Percentiles rank a stretch among this genome's conserved stretches.
Conservation (phyloP, 2,329 filamentous ascomycete species). For the Pezicula neosporulosa region DNA sequence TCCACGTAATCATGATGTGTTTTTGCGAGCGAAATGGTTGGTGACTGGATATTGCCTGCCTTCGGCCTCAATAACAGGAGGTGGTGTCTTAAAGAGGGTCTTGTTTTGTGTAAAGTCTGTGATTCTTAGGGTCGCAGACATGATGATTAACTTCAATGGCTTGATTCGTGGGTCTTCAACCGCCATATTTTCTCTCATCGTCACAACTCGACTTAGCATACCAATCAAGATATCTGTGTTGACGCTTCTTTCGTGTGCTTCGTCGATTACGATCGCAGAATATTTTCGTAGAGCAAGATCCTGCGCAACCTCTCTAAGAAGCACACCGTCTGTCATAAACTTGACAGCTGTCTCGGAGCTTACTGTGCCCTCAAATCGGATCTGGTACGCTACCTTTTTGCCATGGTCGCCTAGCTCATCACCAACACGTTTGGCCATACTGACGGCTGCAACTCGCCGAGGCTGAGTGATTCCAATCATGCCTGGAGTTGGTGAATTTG, state of each 20-base stretch:
- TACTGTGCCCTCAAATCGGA: conserved; percentile 87
- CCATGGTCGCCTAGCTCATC: conserved; percentile 78
- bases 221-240: conserved; percentile 99
- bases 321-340: conserved; percentile 98
- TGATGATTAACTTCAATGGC: conserved; percentile 91
- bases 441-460: conserved; percentile 89
- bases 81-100: conserved; percentile 71
- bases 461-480: conserved; percentile 96
- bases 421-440: conserved; percentile 89
- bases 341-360: conserved; percentile 84
- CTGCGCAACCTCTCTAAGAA: conserved; percentile 85
- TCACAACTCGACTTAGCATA: conserved; percentile 90
- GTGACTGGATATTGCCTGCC: conserved; percentile 90
- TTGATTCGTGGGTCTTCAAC: conserved; percentile 67
- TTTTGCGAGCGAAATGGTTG: conserved; percentile 75
- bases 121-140: conserved; percentile 92
- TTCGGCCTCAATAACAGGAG: conserved; percentile 84
- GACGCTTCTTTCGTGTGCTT: conserved; percentile 94
- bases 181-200: conserved; percentile 72
- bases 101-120: conserved; percentile 86
- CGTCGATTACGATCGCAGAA: conserved; percentile 90
- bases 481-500: conserved; percentile 75
- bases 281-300: conserved; percentile 89
- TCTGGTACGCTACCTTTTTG: conserved; percentile 84
- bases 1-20: conserved; percentile 88